Base-by-base conservation (phyloP, 2,329 filamentous ascomycete species). In the Microdochium bolleyi region DNA sequence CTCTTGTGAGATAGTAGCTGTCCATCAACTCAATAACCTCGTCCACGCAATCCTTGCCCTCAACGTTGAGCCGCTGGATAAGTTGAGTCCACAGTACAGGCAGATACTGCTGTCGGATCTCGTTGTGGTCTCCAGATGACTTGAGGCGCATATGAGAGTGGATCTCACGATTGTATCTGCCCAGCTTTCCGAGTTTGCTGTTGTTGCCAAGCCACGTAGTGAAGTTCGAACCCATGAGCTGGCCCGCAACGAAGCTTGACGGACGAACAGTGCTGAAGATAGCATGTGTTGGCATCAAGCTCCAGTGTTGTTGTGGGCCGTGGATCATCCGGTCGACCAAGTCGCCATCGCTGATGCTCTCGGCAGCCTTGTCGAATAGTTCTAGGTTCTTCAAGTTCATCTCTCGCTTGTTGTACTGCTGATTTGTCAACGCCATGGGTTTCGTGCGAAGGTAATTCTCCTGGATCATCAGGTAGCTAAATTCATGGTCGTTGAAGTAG, bases 401-500 rank as follows among this genome's bases (percentile, higher is more conserved):
- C 67, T 92, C 86, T 57, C 82, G 83, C 54, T 80, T 82, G 38
- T 75, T 76, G 65, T 84, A 86, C 21, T 73, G 70, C 49, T 74
- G 72, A 50, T 75, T 77, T 55, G 75, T 79, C 3, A 88, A 73
- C 3, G 70, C 77, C 55, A 84, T 78, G 2, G 94, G 94, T 55
- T 85, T 89, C 2, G 90, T 91, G 57, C 84, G 87, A 13, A 99
- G 78, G 61, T 99, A 99, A 65, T 99, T 99, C 69, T 99, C 95
- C 67, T 99, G 94, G 49, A 99, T 84, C 94, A 99, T 97, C 51
- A 99, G 76, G 64, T 86, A 94, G 63, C 91, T 96, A 72, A 97
- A 95, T 62, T 99, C 94, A 64, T 99, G 94, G 62, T 99, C 94
- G 68, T 99, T 97, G 77, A 99, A 99, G 69, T 99, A 99, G 1